Base-by-base conservation (phyloP, 2,329 filamentous ascomycete species). In the Drechslerella dactyloides region DNA sequence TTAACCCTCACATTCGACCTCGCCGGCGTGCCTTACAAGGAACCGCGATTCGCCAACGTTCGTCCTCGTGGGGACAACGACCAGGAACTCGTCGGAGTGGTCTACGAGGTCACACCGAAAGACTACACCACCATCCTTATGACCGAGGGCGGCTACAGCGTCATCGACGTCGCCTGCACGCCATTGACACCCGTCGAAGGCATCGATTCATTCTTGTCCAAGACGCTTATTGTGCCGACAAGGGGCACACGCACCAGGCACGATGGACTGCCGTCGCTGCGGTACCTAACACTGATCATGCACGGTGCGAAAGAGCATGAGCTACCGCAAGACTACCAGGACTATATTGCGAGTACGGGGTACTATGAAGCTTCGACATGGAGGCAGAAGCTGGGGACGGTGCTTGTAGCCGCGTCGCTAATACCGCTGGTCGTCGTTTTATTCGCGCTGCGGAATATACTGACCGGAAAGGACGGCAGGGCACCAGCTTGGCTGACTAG, bases 41-140 rank as follows among this genome's bases (percentile, higher is more conserved):
- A 97, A 80, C 93, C 94, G 0, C 96, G 93, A 79, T 97, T 97
- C 79, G 92, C 91, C 65, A 96, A 96, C 77, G 89, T 89, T 1
- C 85, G 84, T 15, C 83, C 84, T 58, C 85, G 89, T 53, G 83
- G 86, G 33, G 40, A 37, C 23, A 55, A 51, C 15, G 82, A 87
- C 74, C 93, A 92, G 77, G 90, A 91, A 2, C 84, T 99, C 1
- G 86, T 97, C 44, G 94, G 94, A 23, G 91, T 96, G 15, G 94
- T 97, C 2, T 99, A 99, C 81, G 93, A 97, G 81, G 91, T 97
- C 30, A 96, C 92, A 0, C 82, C 84, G 17, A 80, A 84, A 48
- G 94, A 99, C 81, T 99, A 90, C 78, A 85, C 87, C 5, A 89
- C 86, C 69, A 96, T 99, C 75, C 89, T 97, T 72, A 88, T 88